These are phyloP conservation scores for Rubroboletus satanas DNA, from an alignment of 768 basidiomycete genomes.

Conservation along the genomic window DNA sequence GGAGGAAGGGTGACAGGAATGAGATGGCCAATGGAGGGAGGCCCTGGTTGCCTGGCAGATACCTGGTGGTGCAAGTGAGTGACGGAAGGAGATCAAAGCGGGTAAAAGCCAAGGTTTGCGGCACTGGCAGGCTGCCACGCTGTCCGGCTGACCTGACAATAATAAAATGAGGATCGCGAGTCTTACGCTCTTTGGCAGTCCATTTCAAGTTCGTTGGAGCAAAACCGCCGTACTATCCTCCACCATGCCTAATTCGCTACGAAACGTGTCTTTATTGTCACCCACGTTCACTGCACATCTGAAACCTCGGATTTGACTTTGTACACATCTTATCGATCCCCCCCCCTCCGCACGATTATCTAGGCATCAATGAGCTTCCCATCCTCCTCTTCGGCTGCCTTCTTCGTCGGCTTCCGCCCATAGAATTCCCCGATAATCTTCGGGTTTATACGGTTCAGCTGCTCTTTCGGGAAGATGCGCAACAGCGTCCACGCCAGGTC, in stretches of 20 bases:
- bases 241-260: slow-evolving; percentile 7
- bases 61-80: slow-evolving; percentile 23
- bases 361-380: slow-evolving; percentile 64
- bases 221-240: not conserved
- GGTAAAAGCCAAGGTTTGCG: slow-evolving; percentile 17
- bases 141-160: slow-evolving; percentile 21
- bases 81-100: slow-evolving; percentile 23
- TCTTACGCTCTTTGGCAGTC: slow-evolving; percentile 26
- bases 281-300: slow-evolving; percentile 11
- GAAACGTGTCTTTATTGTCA: slow-evolving; percentile 16
- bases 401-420: slow-evolving; percentile 74
- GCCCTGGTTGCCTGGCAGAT: slow-evolving; percentile 31
- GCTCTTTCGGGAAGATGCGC: slow-evolving; percentile 98
- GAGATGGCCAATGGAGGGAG: slow-evolving; percentile 1
- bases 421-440: slow-evolving; percentile 96
- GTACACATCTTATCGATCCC: slow-evolving; percentile 22
- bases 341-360: slow-evolving; percentile 15
- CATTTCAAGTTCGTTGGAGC: slow-evolving; percentile 14
- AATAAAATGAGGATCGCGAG: slow-evolving; percentile 18
- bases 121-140: slow-evolving; percentile 32
- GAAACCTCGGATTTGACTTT: slow-evolving; percentile 5
- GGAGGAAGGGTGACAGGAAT: not conserved
- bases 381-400: slow-evolving; percentile 45
- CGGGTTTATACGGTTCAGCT: slow-evolving; percentile 95
- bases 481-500: slow-evolving; percentile 96